Percentiles rank a stretch among this genome's conserved stretches.
Evolutionary conservation across 768 basidiomycete species (phyloP).

Genomic region (Kwoniella pini): DNA sequence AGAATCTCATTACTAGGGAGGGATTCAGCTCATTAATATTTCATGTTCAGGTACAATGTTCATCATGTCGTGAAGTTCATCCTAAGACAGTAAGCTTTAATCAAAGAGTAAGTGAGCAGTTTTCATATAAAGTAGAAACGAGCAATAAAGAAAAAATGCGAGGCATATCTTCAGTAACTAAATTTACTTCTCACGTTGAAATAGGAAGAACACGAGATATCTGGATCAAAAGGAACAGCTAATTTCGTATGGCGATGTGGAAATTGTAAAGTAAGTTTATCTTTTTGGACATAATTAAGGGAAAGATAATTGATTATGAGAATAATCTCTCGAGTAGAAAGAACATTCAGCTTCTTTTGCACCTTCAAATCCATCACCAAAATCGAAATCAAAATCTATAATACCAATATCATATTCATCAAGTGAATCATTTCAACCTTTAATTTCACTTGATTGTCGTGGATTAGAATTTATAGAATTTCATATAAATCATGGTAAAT

Average conservation of each 20-base stretch:
- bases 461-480: constrained; percentile 51
- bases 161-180: too few relatives aligned
- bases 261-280: constrained; percentile 48
- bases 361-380: constrained; percentile 34
- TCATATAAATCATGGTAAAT: constrained; percentile 37
- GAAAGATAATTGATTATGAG: too few relatives aligned
- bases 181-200: too few relatives aligned
- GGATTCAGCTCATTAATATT: constrained; percentile 4
- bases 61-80: constrained; percentile 47
- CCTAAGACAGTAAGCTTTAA: constrained; percentile 50
- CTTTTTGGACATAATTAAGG: too few relatives aligned
- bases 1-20: not conserved
- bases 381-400: constrained; percentile 33
- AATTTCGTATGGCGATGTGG: constrained; percentile 52
- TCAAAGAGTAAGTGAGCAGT: constrained; percentile 41
- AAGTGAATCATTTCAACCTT: constrained; percentile 25
- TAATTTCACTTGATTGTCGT: constrained; percentile 52
- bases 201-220: constrained; percentile 51
- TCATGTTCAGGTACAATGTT: constrained; percentile 35
- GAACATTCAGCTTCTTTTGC: constrained; percentile 52
- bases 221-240: constrained; percentile 51
- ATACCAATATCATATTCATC: constrained; percentile 38
- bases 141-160: too few relatives aligned
- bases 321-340: constrained; percentile 31
- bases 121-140: too few relatives aligned